phyloP scores from a whole-genome alignment of 352 stramenopile species.

The Pythium sukuiense region DNA sequence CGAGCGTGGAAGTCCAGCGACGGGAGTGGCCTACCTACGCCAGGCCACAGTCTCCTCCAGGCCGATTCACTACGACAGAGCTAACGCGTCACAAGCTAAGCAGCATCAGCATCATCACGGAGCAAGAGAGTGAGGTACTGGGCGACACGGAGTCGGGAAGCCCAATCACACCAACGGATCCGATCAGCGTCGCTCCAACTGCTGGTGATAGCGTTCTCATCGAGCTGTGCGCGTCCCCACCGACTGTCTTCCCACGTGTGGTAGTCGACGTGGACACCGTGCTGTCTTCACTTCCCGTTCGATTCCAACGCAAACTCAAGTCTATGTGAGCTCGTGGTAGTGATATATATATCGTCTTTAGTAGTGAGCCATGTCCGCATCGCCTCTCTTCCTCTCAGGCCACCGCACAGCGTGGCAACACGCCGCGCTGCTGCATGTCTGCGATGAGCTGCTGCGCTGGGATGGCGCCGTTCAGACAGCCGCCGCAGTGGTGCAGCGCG shows the following conservation, averaged over 20 bases:
- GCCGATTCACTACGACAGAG: neutral
- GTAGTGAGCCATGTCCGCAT: neutral
- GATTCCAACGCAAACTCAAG: neutral
- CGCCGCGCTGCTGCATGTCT: constrained; percentile 37
- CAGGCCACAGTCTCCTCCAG: neutral
- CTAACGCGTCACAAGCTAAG: constrained; percentile 4
- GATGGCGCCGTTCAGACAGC: constrained; percentile 70
- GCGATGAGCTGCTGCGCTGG: constrained; percentile 49
- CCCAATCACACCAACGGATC: neutral
- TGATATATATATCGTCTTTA: neutral
- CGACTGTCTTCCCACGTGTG: constrained; percentile 12
- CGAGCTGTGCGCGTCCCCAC: constrained; percentile 7
- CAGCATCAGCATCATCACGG: neutral
- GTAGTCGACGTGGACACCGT: constrained; percentile 7
- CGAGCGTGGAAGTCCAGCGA: neutral
- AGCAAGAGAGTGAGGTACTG: neutral
- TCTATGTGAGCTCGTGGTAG: neutral
- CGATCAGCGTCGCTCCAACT: neutral
- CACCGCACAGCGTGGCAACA: constrained; percentile 23
- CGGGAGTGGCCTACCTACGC: neutral
- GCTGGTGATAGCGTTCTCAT: neutral
- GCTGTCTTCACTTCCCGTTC: neutral
- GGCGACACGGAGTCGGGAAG: too few relatives aligned
- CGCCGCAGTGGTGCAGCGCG: constrained; percentile 77
- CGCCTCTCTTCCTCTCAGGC: neutral